phyloP scores from a whole-genome alignment of 1,284 basidiomycete genomes.

The Irpex rosettiformis region DNA sequence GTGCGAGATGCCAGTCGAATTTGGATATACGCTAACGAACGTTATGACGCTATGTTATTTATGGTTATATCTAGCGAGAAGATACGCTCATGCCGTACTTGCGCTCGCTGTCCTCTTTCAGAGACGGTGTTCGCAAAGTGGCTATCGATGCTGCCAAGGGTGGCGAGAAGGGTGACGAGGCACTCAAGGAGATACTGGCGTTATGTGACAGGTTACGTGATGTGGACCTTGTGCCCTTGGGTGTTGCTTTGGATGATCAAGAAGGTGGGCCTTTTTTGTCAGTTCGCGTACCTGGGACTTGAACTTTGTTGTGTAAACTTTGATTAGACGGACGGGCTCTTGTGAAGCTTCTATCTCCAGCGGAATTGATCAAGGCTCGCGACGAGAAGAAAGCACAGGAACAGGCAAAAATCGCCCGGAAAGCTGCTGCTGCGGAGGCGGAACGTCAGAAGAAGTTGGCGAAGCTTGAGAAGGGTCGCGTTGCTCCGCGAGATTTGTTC shows the following conservation, averaged over 20 bases:
- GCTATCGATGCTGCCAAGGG: slow-evolving; percentile 64
- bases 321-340: slow-evolving; percentile 84
- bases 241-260: slow-evolving; percentile 95
- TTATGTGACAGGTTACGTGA: slow-evolving; percentile 92
- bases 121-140: slow-evolving; percentile 83
- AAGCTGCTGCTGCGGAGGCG: slow-evolving; percentile 70
- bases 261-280: slow-evolving; percentile 56
- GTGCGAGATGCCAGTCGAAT: too few species aligned
- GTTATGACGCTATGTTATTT: not conserved
- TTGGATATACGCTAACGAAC: slow-evolving; percentile 10
- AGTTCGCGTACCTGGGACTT: slow-evolving; percentile 6
- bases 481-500: slow-evolving; percentile 80
- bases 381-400: slow-evolving; percentile 84
- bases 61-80: slow-evolving; percentile 56
- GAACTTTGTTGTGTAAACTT: slow-evolving; percentile 5
- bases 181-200: slow-evolving; percentile 74
- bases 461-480: slow-evolving; percentile 82
- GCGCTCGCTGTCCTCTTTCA: slow-evolving; percentile 83
- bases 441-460: slow-evolving; percentile 78
- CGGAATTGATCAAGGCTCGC: slow-evolving; percentile 77
- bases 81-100: slow-evolving; percentile 90
- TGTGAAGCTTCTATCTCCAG: slow-evolving; percentile 88
- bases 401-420: slow-evolving; percentile 80
- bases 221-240: slow-evolving; percentile 86
- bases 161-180: slow-evolving; percentile 35